phyloP scores from a whole-genome alignment of 2,329 filamentous ascomycete genomes.

The Cercospora nicotianae region DNA sequence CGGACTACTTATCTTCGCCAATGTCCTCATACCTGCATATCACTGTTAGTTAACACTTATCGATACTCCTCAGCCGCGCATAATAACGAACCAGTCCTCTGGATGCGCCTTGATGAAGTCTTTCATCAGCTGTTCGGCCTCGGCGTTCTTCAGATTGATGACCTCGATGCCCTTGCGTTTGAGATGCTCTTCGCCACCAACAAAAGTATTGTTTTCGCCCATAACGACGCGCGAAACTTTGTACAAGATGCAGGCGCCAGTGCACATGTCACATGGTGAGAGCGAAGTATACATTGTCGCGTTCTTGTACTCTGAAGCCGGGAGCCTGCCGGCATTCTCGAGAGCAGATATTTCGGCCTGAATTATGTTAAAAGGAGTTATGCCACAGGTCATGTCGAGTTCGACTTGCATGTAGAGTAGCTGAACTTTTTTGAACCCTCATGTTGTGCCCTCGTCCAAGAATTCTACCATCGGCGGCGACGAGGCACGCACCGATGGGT shows the following conservation, averaged over 20 bases:
- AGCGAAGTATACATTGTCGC: conserved; percentile 83
- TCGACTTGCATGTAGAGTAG: conserved; percentile 65
- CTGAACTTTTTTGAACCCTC: conserved; percentile 68
- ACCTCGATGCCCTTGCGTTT: conserved; percentile 69
- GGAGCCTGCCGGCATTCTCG: conserved; percentile 70
- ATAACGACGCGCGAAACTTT: conserved; percentile 72
- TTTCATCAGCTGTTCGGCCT: conserved; percentile 68
- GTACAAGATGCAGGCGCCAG: conserved; percentile 74
- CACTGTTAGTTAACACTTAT: conserved; percentile 23
- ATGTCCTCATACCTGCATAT: conserved; percentile 42
- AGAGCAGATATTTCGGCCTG: conserved; percentile 76
- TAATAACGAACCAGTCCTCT: conserved; percentile 56
- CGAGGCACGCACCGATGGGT: conserved; percentile 60
- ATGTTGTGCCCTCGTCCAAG: conserved; percentile 73
- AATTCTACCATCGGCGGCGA: conserved; percentile 68
- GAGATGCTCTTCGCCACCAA: conserved; percentile 72
- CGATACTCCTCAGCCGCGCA: conserved; percentile 19
- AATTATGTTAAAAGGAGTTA: neutral
- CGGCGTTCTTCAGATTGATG: conserved; percentile 64
- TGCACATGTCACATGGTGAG: conserved; percentile 80
- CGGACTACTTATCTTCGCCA: conserved; percentile 36
- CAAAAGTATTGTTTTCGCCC: conserved; percentile 73
- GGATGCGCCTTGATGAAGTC: conserved; percentile 72
- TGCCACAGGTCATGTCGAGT: neutral
- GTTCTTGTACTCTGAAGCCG: conserved; percentile 66